A percentile compares a stretch with the other conserved stretches of the same genome.
phyloP scores from a whole-genome alignment of 2,329 filamentous ascomycete species.

The Plenodomus biglobosus region DNA sequence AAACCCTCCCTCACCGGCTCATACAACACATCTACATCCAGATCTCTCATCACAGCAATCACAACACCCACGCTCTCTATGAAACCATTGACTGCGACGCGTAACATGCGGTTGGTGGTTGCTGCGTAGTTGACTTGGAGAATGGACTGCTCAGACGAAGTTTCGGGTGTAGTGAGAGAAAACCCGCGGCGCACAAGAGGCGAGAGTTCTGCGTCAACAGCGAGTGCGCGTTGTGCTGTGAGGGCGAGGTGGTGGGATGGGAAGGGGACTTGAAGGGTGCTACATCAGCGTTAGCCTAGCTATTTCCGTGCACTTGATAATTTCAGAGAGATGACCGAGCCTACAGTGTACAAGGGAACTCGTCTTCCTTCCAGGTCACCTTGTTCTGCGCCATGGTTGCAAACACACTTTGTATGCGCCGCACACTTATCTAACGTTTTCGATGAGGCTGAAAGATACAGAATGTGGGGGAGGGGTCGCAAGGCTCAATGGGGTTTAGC shows the following conservation, averaged over 20 bases:
- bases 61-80: constrained; percentile 87
- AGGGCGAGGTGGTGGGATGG: constrained; percentile 76
- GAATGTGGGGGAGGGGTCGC: constrained; percentile 18
- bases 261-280: constrained; percentile 76
- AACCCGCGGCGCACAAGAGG: constrained; percentile 76
- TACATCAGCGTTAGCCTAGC: constrained; percentile 39
- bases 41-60: constrained; percentile 83
- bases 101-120: constrained; percentile 92
- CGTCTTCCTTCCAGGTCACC: constrained; percentile 15
- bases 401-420: neutral
- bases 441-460: constrained; percentile 18
- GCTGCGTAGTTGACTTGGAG: constrained; percentile 78
- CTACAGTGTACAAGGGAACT: constrained; percentile 48
- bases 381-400: constrained; percentile 16
- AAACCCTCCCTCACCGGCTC: constrained; percentile 46
- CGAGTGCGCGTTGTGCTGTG: constrained; percentile 72
- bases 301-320: no score
- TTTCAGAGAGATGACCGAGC: neutral
- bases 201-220: constrained; percentile 88
- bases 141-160: constrained; percentile 46
- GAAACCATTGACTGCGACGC: constrained; percentile 94
- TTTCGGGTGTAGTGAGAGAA: constrained; percentile 48
- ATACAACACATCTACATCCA: constrained; percentile 80
- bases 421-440: neutral
- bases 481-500: constrained; percentile 2